These are phyloP conservation scores for Xylaria sp. DNA, from an alignment of 2,329 filamentous ascomycete species.

Conservation along the genomic window DNA sequence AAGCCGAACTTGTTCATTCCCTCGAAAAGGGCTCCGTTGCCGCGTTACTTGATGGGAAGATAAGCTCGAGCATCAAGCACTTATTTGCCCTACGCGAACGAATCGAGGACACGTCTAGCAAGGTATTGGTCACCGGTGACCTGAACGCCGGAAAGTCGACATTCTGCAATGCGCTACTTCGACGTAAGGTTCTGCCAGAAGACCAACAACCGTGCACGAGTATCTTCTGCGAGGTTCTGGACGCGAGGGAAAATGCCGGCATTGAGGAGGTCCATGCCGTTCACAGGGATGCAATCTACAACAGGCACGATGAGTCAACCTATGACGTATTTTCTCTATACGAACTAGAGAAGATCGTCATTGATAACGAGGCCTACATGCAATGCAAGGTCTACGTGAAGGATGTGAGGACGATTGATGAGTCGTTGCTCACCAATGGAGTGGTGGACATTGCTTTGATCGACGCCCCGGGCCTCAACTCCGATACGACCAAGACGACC, in stretches of 20 bases:
- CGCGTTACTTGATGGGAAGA: conserved; percentile 88
- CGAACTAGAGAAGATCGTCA: conserved; percentile 85
- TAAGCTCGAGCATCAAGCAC: conserved; percentile 90
- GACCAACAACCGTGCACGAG: conserved; percentile 98
- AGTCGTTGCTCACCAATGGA: conserved; percentile 94
- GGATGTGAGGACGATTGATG: conserved; percentile 84
- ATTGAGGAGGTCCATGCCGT: conserved; percentile 96
- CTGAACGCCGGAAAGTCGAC: conserved; percentile 98
- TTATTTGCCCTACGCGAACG: conserved; percentile 83
- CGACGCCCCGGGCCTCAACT: conserved; percentile 93
- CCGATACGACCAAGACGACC: conserved; percentile 94
- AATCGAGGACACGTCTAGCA: conserved; percentile 96
- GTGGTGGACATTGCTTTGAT: conserved; percentile 98
- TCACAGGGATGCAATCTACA: conserved; percentile 77
- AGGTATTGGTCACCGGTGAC: conserved; percentile 94
- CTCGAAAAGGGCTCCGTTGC: conserved; percentile 91
- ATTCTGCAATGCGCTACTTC: conserved; percentile 95
- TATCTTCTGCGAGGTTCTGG: conserved; percentile 96
- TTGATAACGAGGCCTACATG: conserved; percentile 84
- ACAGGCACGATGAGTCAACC: conserved; percentile 89
- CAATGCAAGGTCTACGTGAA: conserved; percentile 98
- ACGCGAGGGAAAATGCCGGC: conserved; percentile 86
- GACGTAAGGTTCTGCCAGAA: conserved; percentile 90
- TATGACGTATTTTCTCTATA: conserved; percentile 82
- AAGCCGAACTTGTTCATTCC: conserved; percentile 90